phyloP scores from a whole-genome alignment of 75 land plant species.

The Pinus tabuliformis region DNA sequence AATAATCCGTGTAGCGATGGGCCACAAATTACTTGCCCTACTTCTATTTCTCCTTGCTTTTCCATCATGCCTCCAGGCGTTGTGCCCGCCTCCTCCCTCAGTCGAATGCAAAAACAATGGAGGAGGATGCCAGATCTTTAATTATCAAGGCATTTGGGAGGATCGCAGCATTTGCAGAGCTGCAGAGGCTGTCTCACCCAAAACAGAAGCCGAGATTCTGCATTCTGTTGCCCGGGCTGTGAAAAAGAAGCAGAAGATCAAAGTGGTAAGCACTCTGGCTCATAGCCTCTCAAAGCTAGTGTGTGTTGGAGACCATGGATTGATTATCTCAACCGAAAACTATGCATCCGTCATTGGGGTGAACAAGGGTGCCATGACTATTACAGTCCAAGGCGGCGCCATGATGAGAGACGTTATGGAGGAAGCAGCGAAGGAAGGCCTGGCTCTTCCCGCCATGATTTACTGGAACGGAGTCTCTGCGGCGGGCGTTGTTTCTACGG shows the following conservation, averaged over 20 bases:
- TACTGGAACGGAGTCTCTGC: neutral
- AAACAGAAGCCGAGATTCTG: slow-evolving; percentile 32
- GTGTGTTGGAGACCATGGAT: slow-evolving; percentile 21
- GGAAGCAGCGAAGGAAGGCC: neutral
- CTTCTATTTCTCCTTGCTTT: too few species aligned
- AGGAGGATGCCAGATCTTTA: slow-evolving; percentile 20
- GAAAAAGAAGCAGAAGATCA: slow-evolving; percentile 28
- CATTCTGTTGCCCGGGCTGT: slow-evolving; percentile 23
- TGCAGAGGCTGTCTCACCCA: slow-evolving; percentile 29
- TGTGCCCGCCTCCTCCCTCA: slow-evolving; percentile 8
- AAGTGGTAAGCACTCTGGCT: slow-evolving; percentile 15
- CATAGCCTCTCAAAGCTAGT: slow-evolving; percentile 27
- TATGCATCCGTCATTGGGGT: slow-evolving; percentile 8
- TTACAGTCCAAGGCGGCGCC: slow-evolving; percentile 14
- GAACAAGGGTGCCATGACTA: slow-evolving; percentile 3
- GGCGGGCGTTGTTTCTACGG: neutral
- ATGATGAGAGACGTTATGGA: slow-evolving; percentile 13
- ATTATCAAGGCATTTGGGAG: slow-evolving; percentile 27
- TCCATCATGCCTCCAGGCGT: neutral
- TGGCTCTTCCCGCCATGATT: slow-evolving; percentile 8
- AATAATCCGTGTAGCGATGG: too few species aligned
- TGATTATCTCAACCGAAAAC: slow-evolving; percentile 24
- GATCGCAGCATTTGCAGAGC: slow-evolving; percentile 38
- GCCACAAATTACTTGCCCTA: too few species aligned
- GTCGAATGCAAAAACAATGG: slow-evolving; percentile 6